These are phyloP conservation scores for Blastocystis sp. DNA, from an alignment of 352 stramenopile species.

Conservation along the genomic window DNA sequence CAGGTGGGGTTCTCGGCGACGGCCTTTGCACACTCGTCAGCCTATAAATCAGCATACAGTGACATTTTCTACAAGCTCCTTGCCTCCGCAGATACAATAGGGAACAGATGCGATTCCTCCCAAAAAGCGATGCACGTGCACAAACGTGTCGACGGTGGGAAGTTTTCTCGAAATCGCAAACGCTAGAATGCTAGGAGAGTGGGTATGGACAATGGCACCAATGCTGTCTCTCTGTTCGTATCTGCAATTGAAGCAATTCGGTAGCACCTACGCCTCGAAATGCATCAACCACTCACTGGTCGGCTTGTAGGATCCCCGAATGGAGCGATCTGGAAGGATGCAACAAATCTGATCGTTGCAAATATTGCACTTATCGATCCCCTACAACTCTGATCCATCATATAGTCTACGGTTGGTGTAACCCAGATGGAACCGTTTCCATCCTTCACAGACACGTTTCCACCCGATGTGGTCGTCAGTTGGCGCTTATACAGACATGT, in stretches of 20 bases:
- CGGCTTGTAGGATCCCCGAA: slow-evolving; percentile 20
- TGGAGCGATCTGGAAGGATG: slow-evolving; percentile 1
- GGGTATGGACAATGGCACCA: slow-evolving; percentile 31
- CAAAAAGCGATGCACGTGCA: background rate
- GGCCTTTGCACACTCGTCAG: background rate
- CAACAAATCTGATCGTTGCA: background rate
- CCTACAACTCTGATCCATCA: background rate
- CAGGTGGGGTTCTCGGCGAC: background rate
- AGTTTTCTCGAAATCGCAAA: slow-evolving; percentile 25
- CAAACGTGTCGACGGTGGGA: background rate
- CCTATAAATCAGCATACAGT: background rate
- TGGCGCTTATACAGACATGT: slow-evolving; percentile 4
- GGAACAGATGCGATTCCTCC: slow-evolving; percentile 16
- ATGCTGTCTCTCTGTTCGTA: background rate
- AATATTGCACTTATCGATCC: slow-evolving; percentile 35
- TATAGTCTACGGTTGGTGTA: background rate
- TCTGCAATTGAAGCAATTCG: background rate
- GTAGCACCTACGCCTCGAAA: slow-evolving; percentile 5
- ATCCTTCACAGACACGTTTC: slow-evolving; percentile 36
- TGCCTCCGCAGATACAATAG: slow-evolving; percentile 27
- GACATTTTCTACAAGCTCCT: background rate
- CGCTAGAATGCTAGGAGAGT: slow-evolving; percentile 29
- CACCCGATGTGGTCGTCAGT: slow-evolving; percentile 44
- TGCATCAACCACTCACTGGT: slow-evolving; percentile 54
- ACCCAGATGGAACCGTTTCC: background rate